Base-by-base conservation (phyloP, 2,329 filamentous ascomycete species). In the Monosporascus ibericus region DNA sequence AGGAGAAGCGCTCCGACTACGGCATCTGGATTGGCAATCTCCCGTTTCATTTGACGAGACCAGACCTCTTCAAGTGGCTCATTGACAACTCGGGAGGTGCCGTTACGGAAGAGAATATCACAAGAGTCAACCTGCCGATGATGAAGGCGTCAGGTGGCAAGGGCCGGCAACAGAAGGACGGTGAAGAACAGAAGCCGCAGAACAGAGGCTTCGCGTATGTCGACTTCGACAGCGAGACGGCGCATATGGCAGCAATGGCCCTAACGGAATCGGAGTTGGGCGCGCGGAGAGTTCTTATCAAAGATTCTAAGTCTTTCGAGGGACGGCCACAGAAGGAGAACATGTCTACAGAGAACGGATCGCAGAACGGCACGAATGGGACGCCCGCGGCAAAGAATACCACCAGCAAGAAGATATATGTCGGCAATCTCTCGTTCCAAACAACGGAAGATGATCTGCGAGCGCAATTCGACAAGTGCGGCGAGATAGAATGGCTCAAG, bases 131-230 rank as follows among this genome's bases (percentile, higher is more conserved):
- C 70, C 75, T 96, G 65, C 92, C 92, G 1, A 80, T 74, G 7
- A 77, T 75, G 53, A 86, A 80, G 48, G 50, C 55, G 8, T 48
- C 53, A 66, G 68, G 27, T 18, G 44, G 27, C 3, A 22, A 25
- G 20, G 51, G 53, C 51, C 51, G 59, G 65, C 34, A 67, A 63
- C 47, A 60, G 59, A 42, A 54, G 49, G 47, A 47, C 38, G 22
- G 57, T 38, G 50, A 62, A 42, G 59, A 58, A 46, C 58, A 48
- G 34, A 65, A 57, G 48, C 63, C 51, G n/a, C 64, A 85, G 62
- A 99, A 97, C 75, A 92, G 88, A 71, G 95, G 94, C 17, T 99
- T 96, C 67, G 94, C 94, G 51, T 99, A 99, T 66, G 85, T 99
- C 58, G 95, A 99, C 68, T 96, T 99, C 66, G 75, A 83, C 46